Conservation (phyloP, 75 land plant genomes). For the Adiantum capillusveneris region DNA sequence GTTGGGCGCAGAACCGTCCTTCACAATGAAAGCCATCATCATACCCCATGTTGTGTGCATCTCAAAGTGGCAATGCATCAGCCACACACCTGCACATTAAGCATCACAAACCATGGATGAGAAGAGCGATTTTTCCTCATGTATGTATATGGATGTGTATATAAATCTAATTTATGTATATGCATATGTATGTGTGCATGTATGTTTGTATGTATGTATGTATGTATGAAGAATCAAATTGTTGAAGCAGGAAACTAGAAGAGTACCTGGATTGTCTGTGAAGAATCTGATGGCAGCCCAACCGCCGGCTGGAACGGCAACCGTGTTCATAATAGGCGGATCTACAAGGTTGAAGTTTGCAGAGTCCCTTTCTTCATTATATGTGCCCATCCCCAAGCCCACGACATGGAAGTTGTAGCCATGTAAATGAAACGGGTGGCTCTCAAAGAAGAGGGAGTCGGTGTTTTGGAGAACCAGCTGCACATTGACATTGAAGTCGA, state of each 20-base stretch:
- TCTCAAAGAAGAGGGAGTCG: slow-evolving; percentile 44
- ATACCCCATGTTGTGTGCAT: slow-evolving; percentile 57
- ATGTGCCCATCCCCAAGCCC: slow-evolving; percentile 63
- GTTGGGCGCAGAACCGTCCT: slow-evolving; percentile 34
- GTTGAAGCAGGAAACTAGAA: no score
- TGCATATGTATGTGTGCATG: no score
- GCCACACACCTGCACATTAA: slow-evolving; percentile 55
- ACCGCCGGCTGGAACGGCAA: slow-evolving; percentile 63
- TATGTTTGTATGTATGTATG: no score
- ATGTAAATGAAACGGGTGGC: slow-evolving; percentile 83
- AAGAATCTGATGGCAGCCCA: slow-evolving; percentile 71
- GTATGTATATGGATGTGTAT: no score
- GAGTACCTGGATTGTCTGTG: slow-evolving; percentile 68
- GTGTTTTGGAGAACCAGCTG: slow-evolving; percentile 73
- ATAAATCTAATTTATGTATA: no score
- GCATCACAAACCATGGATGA: no score
- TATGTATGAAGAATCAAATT: no score
- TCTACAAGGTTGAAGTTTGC: slow-evolving; percentile 56
- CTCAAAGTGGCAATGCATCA: slow-evolving; percentile 63
- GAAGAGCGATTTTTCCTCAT: no score
- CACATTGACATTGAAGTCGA: slow-evolving; percentile 60
- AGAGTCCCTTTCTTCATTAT: slow-evolving; percentile 37
- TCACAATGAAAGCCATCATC: slow-evolving; percentile 50
- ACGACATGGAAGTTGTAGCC: slow-evolving; percentile 72
- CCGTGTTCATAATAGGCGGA: slow-evolving; percentile 69